Conservation (phyloP, 805 yeast genomes). For the Candida nemodendra region DNA sequence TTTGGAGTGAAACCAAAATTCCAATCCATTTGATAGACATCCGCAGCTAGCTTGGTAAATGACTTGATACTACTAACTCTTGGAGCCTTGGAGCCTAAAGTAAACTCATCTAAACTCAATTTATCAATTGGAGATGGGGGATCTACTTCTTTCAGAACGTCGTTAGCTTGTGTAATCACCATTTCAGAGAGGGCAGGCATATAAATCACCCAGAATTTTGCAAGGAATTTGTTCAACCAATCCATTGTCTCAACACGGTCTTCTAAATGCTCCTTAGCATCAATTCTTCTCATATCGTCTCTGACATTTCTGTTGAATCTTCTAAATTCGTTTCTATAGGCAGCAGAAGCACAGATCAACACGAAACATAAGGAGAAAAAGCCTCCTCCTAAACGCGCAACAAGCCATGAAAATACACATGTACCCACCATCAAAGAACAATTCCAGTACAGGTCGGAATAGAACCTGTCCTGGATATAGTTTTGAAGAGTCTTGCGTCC, state of each 20-base stretch:
- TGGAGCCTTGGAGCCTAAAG: conserved; percentile 80
- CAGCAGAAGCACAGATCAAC: conserved; percentile 58
- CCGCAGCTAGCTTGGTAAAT: conserved; percentile 65
- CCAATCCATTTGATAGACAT: conserved; percentile 81
- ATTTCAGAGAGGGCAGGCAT: conserved; percentile 83
- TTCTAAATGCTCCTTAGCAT: conserved; percentile 62
- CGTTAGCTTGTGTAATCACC: conserved; percentile 70
- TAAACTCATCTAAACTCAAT: conserved; percentile 70
- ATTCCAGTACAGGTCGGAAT: conserved; percentile 73
- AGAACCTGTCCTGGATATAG: conserved; percentile 66
- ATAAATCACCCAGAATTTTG: conserved; percentile 83
- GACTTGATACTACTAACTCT: conserved; percentile 69
- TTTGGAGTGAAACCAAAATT: conserved; percentile 77
- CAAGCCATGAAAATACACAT: conserved; percentile 68
- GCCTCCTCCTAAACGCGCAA: conserved; percentile 64
- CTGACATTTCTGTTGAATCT: conserved; percentile 71
- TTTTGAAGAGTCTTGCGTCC: conserved; percentile 43
- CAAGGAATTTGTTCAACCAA: conserved; percentile 76
- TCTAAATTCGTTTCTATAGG: conserved; percentile 70
- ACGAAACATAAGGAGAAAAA: conserved; percentile 61
- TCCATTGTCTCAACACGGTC: conserved; percentile 69
- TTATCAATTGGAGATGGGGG: conserved; percentile 85
- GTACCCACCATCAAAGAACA: conserved; percentile 62
- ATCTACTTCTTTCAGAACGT: conserved; percentile 62
- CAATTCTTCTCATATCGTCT: conserved; percentile 70